Percentiles rank a stretch among this genome's conserved stretches.
These are phyloP conservation scores for Perilla frutescens DNA, from an alignment of 257 asterid genomes.

Conservation along the genomic window DNA sequence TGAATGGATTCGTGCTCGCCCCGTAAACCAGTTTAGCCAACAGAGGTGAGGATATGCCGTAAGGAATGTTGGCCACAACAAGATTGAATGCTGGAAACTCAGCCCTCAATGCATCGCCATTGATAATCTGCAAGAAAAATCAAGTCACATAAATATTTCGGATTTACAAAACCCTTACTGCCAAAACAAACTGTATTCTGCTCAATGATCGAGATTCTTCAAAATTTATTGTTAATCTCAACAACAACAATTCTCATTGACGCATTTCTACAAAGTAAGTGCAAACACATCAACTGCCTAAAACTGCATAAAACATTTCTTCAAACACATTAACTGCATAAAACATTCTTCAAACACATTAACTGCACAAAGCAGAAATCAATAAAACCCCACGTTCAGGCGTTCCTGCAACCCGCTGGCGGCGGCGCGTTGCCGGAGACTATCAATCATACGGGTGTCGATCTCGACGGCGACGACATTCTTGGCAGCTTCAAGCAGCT, in stretches of 20 bases:
- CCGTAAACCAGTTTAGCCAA: slow-evolving; percentile 76
- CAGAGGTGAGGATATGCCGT: slow-evolving; percentile 84
- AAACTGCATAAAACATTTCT: slow-evolving; percentile 36
- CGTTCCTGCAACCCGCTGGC: slow-evolving; percentile 58
- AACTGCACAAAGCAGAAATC: slow-evolving; percentile 2
- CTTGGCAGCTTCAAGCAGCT: slow-evolving; percentile 78
- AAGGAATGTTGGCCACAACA: slow-evolving; percentile 95
- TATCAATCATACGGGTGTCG: slow-evolving; percentile 83
- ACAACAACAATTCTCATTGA: slow-evolving; percentile 23
- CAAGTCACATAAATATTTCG: neutral
- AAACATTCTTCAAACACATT: slow-evolving; percentile 54
- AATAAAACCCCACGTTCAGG: slow-evolving; percentile 58
- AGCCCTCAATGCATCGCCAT: slow-evolving; percentile 74
- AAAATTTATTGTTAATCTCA: neutral
- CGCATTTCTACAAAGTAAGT: slow-evolving; percentile 47
- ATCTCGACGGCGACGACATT: slow-evolving; percentile 79
- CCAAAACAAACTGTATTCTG: too few relatives aligned
- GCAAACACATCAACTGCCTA: neutral
- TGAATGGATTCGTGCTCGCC: slow-evolving; percentile 48
- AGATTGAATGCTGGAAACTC: slow-evolving; percentile 80
- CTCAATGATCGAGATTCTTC: neutral
- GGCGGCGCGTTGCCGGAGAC: slow-evolving; percentile 63
- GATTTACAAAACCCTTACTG: neutral
- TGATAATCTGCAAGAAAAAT: slow-evolving; percentile 56
- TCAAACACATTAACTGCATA: slow-evolving; percentile 46